Percentiles rank a stretch among this genome's conserved stretches.
Evolutionary conservation across 225 moss, liverwort and hornwort species (phyloP).

Genomic region (Bryum argenteum): DNA sequence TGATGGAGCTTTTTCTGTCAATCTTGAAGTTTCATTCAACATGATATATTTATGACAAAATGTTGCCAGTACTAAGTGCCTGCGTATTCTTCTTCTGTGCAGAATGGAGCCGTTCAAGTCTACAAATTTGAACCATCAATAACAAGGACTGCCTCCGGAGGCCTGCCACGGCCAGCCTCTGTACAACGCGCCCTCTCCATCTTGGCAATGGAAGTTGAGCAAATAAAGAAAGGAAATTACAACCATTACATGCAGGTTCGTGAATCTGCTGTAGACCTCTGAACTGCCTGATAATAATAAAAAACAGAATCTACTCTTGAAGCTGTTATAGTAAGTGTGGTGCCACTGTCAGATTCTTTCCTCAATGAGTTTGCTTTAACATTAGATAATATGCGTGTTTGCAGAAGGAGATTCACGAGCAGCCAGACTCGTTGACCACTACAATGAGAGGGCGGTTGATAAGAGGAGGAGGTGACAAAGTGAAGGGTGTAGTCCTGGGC

Average conservation of each 20-base stretch:
- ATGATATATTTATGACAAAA: conserved; percentile 3
- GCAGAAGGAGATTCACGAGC: conserved; percentile 96
- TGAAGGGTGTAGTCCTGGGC: conserved; percentile 90
- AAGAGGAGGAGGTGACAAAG: conserved; percentile 72
- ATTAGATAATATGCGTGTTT: conserved; percentile 17
- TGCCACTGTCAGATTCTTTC: neutral
- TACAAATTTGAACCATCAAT: conserved; percentile 80
- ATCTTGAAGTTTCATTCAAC: neutral
- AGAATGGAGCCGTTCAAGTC: conserved; percentile 82
- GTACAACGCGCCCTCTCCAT: conserved; percentile 88
- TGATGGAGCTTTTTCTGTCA: conserved; percentile 6
- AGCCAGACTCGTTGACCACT: conserved; percentile 96
- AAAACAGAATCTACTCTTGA: too few species aligned
- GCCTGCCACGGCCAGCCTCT: conserved; percentile 84
- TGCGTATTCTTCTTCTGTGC: conserved; percentile 25
- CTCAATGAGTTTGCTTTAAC: conserved; percentile 6
- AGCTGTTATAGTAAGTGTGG: too few species aligned
- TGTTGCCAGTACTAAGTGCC: conserved; percentile 17
- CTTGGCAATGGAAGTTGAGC: conserved; percentile 98
- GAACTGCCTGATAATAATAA: too few species aligned
- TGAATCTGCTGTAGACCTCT: neutral
- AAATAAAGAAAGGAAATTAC: conserved; percentile 93
- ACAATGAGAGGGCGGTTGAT: conserved; percentile 98
- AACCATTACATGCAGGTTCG: conserved; percentile 92
- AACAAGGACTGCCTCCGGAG: conserved; percentile 61